Evolutionary conservation across 1,284 basidiomycete genomes (phyloP), one percentile per base, ranked within the genome.

Genomic region (Grifola frondosa): DNA sequence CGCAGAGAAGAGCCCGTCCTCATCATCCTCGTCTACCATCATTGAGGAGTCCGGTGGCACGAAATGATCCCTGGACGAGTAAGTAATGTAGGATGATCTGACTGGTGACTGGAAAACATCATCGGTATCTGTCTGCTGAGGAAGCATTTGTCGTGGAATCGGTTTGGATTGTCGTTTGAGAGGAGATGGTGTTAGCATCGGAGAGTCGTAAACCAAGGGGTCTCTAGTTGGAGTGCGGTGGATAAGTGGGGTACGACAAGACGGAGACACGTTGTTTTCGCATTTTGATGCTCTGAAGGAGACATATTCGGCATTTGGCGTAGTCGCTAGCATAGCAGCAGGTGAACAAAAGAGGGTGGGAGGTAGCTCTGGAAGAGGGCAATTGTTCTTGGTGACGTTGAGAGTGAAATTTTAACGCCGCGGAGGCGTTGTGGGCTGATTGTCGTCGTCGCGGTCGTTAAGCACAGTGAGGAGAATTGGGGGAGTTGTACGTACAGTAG

Each of bases 121-220:
- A 53, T 79, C 74, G 36, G 62, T 57, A 36, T 69, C 63, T 34
- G 59, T 49, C 8, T 63, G 60, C 26, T 59, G 53, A 47, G 70
- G 68, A 8, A 46, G n/a, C n/a, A 59, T 49, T 8, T 63, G 60
- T 26, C 59, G 53, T 48, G 70, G 68, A 8, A 46, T 40, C 17
- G 60, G 53, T 37, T 53, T 40, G 26, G 53, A 37, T 29, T 56
- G 55, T 25, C 59, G 54, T 40, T 75, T 70, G 45, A 80, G 70
- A 13, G 81, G 81, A 5, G 84, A 85, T 16, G 80, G 78, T 1
- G 81, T 76, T 46, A 78, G 70, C 73, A 82, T 75, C 35, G 79
- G 74, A 28, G 77, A 72, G 56, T 74, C 71, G 53, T 68, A 77
- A 49, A 65, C 29, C 60, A 68, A 51, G 51, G 56, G 54, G 39